A percentile compares a stretch with the other conserved stretches of the same genome.
These are phyloP conservation scores for Quercus alba DNA, from an alignment of 306 rosid genomes.

Conservation along the genomic window DNA sequence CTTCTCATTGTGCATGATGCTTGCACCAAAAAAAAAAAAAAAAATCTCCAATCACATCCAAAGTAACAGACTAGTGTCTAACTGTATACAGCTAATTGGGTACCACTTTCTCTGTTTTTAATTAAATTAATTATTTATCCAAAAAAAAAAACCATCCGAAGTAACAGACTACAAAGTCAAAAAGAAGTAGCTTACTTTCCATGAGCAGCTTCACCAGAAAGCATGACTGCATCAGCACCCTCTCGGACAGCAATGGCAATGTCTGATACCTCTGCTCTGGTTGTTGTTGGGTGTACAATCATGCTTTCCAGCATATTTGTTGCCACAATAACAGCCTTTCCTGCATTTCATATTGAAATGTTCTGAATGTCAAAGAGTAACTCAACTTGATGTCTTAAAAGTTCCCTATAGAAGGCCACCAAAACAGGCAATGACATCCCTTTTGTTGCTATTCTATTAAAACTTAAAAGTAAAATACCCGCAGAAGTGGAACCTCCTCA, in stretches of 20 bases:
- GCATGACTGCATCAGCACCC: slow-evolving; percentile 96
- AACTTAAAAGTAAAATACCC: slow-evolving; percentile 27
- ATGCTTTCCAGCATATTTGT: slow-evolving; percentile 99
- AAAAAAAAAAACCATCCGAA: background rate
- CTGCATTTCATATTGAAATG: slow-evolving; percentile 33
- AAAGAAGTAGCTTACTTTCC: slow-evolving; percentile 70
- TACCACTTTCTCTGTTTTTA: too few species aligned
- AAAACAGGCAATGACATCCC: background rate
- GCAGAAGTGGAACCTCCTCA: slow-evolving; percentile 68
- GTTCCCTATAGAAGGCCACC: background rate
- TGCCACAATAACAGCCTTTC: slow-evolving; percentile 98
- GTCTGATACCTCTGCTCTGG: slow-evolving; percentile 98
- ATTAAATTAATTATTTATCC: too few species aligned
- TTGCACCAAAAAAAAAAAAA: background rate
- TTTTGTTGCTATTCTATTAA: background rate
- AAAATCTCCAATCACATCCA: background rate
- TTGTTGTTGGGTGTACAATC: slow-evolving; percentile 98
- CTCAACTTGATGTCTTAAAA: slow-evolving; percentile 4
- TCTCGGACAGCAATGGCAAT: slow-evolving; percentile 99
- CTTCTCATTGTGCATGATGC: background rate
- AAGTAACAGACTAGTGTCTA: slow-evolving; percentile 7
- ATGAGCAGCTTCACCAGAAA: slow-evolving; percentile 99
- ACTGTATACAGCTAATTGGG: too few species aligned
- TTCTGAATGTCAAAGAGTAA: slow-evolving; percentile 12
- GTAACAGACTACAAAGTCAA: slow-evolving; percentile 3